Evolutionary conservation across 495 filamentous ascomycete genomes (phyloP).

Genomic region (Hyaloscypha hepaticicola): DNA sequence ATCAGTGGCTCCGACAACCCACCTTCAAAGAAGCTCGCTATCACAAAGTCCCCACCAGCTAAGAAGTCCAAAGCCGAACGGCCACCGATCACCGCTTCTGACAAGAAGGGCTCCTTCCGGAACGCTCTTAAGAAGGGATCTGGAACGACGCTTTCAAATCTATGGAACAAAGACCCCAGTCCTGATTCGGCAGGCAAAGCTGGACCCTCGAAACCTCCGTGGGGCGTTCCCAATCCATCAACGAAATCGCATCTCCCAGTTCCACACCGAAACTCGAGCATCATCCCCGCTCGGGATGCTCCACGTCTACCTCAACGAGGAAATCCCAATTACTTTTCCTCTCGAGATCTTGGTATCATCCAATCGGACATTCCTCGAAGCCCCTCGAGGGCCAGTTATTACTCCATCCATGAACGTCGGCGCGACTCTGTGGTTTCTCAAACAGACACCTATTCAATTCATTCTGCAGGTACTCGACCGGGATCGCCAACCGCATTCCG

Average conservation of each 20-base stretch:
- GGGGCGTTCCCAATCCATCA: conserved; percentile 17
- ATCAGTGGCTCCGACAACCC: conserved; percentile 29
- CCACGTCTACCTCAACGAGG: conserved; percentile 42
- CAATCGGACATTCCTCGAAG: conserved; percentile 28
- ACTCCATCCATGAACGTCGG: conserved; percentile 52
- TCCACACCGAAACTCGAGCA: conserved; percentile 26
- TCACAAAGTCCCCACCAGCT: conserved; percentile 25
- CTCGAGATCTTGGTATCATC: conserved; percentile 31
- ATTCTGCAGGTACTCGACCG: conserved; percentile 43
- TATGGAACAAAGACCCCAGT: conserved; percentile 32
- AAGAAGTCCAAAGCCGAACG: conserved; percentile 25
- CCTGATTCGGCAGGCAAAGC: conserved; percentile 9
- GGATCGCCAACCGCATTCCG: conserved; percentile 47
- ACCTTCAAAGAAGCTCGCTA: conserved; percentile 30
- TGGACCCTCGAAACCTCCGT: conserved; percentile 20
- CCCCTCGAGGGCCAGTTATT: conserved; percentile 46
- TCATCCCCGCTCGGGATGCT: conserved; percentile 28
- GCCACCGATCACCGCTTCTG: conserved; percentile 13
- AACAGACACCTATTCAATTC: conserved; percentile 59
- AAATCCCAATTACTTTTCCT: conserved; percentile 39
- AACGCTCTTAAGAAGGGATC: conserved; percentile 33
- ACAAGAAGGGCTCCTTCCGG: conserved; percentile 32
- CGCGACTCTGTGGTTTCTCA: conserved; percentile 58
- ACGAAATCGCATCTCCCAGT: conserved; percentile 22
- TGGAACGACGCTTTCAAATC: conserved; percentile 27